These are phyloP conservation scores for Paraglomus brasilianum DNA, from an alignment of 192 early-diverging fungal species.

Conservation along the genomic window DNA sequence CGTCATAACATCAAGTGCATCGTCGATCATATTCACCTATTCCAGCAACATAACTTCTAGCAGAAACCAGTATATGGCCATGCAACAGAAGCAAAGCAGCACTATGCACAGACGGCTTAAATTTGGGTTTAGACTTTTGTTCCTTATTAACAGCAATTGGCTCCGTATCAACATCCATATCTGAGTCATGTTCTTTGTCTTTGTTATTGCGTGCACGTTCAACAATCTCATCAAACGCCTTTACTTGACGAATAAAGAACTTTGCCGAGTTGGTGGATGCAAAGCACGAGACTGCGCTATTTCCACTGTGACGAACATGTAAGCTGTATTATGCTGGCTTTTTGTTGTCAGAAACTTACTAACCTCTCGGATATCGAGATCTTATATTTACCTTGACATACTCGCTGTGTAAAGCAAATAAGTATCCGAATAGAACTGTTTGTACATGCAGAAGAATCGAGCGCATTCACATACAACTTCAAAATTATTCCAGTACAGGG, in stretches of 20 bases:
- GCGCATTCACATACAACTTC: constrained; percentile 34
- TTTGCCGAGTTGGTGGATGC: constrained; percentile 51
- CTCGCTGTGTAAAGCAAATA: constrained; percentile 53
- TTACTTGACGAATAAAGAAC: constrained; percentile 54
- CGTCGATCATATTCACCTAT: constrained; percentile 45
- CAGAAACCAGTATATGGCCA: constrained; percentile 60
- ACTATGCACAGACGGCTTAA: background rate
- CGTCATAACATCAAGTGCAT: background rate
- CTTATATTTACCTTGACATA: constrained; percentile 39
- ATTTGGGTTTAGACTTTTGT: constrained; percentile 16
- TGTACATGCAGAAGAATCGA: constrained; percentile 43
- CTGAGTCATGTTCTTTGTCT: background rate
- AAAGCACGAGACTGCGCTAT: constrained; percentile 35
- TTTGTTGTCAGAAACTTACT: background rate
- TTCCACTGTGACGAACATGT: constrained; percentile 32
- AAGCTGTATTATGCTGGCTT: background rate
- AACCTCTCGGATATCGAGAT: background rate
- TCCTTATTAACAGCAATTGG: background rate
- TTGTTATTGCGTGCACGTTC: background rate
- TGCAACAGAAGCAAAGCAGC: constrained; percentile 53
- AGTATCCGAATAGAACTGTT: constrained; percentile 39
- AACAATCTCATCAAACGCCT: constrained; percentile 39
- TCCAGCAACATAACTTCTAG: constrained; percentile 54
- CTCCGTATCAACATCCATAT: constrained; percentile 17
- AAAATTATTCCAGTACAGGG: constrained; percentile 32